Evolutionary conservation across 768 basidiomycete genomes (phyloP).

Genomic region (Tylopilus sp.): DNA sequence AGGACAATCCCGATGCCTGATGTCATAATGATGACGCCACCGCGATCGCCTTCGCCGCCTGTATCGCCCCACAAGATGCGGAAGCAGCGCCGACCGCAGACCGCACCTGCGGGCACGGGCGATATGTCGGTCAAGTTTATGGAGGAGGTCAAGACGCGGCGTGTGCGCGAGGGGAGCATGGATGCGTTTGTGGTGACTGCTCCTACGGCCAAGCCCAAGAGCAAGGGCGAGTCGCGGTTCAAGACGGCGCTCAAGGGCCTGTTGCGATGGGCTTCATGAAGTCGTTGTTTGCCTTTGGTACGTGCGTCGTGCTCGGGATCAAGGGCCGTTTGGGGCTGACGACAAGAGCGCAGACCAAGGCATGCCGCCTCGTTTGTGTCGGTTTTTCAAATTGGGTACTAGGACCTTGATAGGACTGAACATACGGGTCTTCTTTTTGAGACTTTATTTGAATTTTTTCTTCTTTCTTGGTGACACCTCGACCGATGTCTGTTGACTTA

Average conservation of each 20-base stretch:
- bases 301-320: neutral
- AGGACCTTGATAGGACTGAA: too few species aligned
- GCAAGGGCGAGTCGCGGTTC: slow-evolving; percentile 10
- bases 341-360: neutral
- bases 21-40: neutral
- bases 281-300: neutral
- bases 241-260: slow-evolving; percentile 18
- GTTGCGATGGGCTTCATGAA: slow-evolving; percentile 12
- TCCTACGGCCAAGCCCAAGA: neutral
- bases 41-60: neutral
- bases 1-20: neutral
- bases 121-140: slow-evolving; percentile 14
- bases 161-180: slow-evolving; percentile 1
- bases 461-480: neutral
- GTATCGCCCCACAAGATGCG: neutral
- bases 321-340: neutral
- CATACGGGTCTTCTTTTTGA: neutral
- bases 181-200: neutral
- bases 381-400: too few species aligned
- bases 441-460: too few species aligned
- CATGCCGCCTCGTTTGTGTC: neutral
- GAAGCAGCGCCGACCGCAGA: slow-evolving; percentile 23
- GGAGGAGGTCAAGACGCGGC: slow-evolving; percentile 5
- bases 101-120: slow-evolving; percentile 17
- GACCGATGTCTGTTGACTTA: slow-evolving; percentile 3